Conservation (phyloP, 805 yeast genomes). For the Ogataea chonburiensis region DNA sequence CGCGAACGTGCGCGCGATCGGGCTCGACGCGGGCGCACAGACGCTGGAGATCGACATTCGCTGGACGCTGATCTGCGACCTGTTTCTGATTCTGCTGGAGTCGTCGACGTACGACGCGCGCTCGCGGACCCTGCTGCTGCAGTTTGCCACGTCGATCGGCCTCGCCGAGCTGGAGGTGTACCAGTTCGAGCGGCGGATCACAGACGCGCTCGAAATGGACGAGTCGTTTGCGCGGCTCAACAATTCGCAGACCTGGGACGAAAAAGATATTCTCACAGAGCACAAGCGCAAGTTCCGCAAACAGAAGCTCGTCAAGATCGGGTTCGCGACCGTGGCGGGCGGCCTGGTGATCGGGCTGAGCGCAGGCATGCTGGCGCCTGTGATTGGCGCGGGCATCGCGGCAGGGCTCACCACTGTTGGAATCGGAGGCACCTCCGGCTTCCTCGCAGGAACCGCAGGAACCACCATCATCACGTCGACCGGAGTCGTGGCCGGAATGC, state of each 20-base stretch:
- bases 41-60: constrained; percentile 68
- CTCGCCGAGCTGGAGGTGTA: constrained; percentile 65
- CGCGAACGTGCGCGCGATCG: constrained; percentile 22
- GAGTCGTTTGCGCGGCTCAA: constrained; percentile 41
- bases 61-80: constrained; percentile 93
- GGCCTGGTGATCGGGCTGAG: constrained; percentile 90
- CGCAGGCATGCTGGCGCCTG: constrained; percentile 95
- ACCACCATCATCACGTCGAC: constrained; percentile 91
- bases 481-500: constrained; percentile 88
- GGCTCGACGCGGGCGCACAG: constrained; percentile 31
- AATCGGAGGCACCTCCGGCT: constrained; percentile 87
- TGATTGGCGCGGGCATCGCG: constrained; percentile 97
- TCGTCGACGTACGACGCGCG: constrained; percentile 89
- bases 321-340: constrained; percentile 95
- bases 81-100: constrained; percentile 73
- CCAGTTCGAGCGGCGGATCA: constrained; percentile 87
- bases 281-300: constrained; percentile 66
- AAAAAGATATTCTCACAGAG: constrained; percentile 60
- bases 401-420: constrained; percentile 97
- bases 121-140: constrained; percentile 73
- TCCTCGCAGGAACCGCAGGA: constrained; percentile 95
- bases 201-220: constrained; percentile 83
- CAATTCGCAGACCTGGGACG: constrained; percentile 64
- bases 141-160: constrained; percentile 62
- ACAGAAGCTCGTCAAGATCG: constrained; percentile 79